Base-by-base conservation (phyloP, 106 monocot species). In the Phalaenopsis equestris region DNA sequence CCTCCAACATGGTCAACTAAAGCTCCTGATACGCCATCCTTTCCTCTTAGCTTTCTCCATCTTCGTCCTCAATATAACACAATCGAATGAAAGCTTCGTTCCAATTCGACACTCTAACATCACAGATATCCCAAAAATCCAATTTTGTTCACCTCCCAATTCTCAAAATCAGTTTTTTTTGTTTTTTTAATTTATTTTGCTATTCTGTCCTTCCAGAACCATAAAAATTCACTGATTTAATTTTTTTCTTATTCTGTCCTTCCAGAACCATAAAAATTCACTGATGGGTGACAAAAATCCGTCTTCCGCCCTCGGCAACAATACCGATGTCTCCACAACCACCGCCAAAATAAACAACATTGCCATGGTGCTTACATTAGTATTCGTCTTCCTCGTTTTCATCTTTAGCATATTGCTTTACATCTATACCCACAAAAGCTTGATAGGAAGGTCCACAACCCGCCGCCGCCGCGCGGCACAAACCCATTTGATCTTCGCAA, bases 321-420 rank as follows among this genome's bases (percentile, higher is more conserved):
- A 70, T 70, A 37, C 0, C 38, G 68, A 21, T 0, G 38, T 30
- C 6, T 24, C 37, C 6, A 37, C 21, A 24, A 37, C 24, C 8
- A 37, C 11, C 24, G 8, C 5, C n/a, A 79, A 72, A 37, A 77
- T 90, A n/a, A 87, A 80, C 68, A 85, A 43, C 79, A 79, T 82
- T 48, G 41, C 82, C 14, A 70, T 90, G 76, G 61, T 90, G 19
- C 80, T 78, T 8, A 82, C 83, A 19, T 56, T 85, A 0, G 58
- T 85, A 46, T 87, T 90, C 73, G 74, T 90, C 75, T 87, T 90
- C 55, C 41, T 90, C 78, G 85, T 85, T 16, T 72, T 90, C 11
- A 72, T 87, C 64, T 90, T 87, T 78, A 56, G 83, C 72, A 80
- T 85, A 81, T 86, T 90, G 76, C 83, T 90, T 65, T 87, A 87